Evolutionary conservation across 768 basidiomycete genomes (phyloP).

Genomic region (Russula foetens): DNA sequence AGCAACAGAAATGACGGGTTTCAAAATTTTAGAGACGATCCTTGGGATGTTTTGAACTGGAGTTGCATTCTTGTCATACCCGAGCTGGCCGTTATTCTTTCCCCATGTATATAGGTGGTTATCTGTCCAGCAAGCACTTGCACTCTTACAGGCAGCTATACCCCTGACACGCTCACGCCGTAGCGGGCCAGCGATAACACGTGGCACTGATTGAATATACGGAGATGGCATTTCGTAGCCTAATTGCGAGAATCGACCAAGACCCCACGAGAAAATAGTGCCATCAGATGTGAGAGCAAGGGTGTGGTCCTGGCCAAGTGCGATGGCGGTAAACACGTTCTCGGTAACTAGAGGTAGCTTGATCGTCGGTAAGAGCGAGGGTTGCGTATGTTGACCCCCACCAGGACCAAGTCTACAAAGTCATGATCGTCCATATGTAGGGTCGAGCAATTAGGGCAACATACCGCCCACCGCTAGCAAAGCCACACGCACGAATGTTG

Average conservation of each 20-base stretch:
- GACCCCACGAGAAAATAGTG: conserved; percentile 85
- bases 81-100: conserved; percentile 86
- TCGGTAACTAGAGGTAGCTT: conserved; percentile 40
- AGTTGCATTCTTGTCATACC: conserved; percentile 69
- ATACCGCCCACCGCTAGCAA: conserved; percentile 79
- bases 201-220: conserved; percentile 61
- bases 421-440: background rate
- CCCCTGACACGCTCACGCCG: conserved; percentile 75
- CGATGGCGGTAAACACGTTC: conserved; percentile 54
- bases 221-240: conserved; percentile 71
- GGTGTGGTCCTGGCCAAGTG: conserved; percentile 92
- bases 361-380: conserved; percentile 52
- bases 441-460: conserved; percentile 19
- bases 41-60: conserved; percentile 72
- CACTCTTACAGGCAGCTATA: conserved; percentile 77
- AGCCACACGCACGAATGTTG: conserved; percentile 83
- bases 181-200: conserved; percentile 64
- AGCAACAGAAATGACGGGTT: conserved; percentile 62
- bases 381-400: conserved; percentile 65
- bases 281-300: conserved; percentile 74
- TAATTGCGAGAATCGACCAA: conserved; percentile 83
- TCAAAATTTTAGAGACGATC: conserved; percentile 68
- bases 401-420: conserved; percentile 51
- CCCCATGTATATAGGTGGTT: conserved; percentile 82
- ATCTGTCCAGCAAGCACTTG: conserved; percentile 85